Evolutionary conservation across 257 asterid genomes (phyloP).

Genomic region (Avicennia marina): DNA sequence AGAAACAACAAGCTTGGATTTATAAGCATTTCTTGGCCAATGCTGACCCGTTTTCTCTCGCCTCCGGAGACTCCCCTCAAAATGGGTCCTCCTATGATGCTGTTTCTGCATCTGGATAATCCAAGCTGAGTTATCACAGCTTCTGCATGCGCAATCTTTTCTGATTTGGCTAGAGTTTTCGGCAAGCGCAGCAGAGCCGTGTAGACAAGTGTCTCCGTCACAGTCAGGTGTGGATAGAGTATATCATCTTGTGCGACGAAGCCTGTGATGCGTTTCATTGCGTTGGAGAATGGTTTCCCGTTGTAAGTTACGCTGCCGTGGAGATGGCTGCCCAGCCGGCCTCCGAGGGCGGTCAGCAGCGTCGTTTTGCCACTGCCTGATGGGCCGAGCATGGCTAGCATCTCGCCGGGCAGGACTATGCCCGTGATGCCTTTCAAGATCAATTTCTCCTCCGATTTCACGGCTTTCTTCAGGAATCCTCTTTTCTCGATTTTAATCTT

Average conservation of each 20-base stretch:
- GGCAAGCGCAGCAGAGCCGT: slow-evolving; percentile 66
- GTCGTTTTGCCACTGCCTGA: slow-evolving; percentile 78
- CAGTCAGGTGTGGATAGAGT: slow-evolving; percentile 58
- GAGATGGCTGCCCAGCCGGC: slow-evolving; percentile 40
- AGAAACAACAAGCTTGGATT: slow-evolving; percentile 62
- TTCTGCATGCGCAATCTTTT: slow-evolving; percentile 41
- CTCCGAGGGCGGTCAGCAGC: slow-evolving; percentile 58
- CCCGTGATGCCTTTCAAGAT: slow-evolving; percentile 57
- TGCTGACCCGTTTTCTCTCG: slow-evolving; percentile 65
- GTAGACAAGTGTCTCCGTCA: slow-evolving; percentile 48
- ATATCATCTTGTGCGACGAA: slow-evolving; percentile 67
- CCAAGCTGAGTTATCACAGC: slow-evolving; percentile 55
- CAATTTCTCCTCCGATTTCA: slow-evolving; percentile 29
- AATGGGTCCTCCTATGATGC: slow-evolving; percentile 39
- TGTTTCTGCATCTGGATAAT: slow-evolving; percentile 40
- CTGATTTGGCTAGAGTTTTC: slow-evolving; percentile 24
- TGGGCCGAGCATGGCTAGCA: slow-evolving; percentile 73
- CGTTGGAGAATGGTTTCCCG: slow-evolving; percentile 44
- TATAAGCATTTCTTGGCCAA: slow-evolving; percentile 71
- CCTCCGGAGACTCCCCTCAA: slow-evolving; percentile 70
- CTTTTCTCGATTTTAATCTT: slow-evolving; percentile 19
- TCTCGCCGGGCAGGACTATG: slow-evolving; percentile 46
- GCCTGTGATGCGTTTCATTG: slow-evolving; percentile 55
- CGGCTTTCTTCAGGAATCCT: slow-evolving; percentile 20
- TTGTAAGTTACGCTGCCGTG: slow-evolving; percentile 46